Evolutionary conservation across 768 basidiomycete genomes (phyloP).

Genomic region (Boletus coccyginus): DNA sequence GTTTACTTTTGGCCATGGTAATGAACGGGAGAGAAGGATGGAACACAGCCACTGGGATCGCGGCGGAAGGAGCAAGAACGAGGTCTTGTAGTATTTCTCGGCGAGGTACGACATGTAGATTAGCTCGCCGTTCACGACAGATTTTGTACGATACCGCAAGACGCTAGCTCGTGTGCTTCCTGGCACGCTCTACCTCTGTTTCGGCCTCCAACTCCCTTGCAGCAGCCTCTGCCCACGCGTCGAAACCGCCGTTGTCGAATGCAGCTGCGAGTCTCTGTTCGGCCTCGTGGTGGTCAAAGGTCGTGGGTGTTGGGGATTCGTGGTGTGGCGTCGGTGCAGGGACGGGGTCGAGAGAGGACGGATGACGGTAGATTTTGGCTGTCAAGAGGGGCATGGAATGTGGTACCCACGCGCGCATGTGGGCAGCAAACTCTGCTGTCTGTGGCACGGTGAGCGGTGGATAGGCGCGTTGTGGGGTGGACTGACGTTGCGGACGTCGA

Average conservation of each 20-base stretch:
- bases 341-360: constrained; percentile 16
- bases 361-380: constrained; percentile 49
- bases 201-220: constrained; percentile 58
- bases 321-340: neutral
- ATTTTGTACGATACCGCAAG: too few relatives aligned
- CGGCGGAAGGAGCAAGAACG: too few relatives aligned
- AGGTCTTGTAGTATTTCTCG: too few relatives aligned
- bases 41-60: constrained; percentile 1
- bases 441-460: constrained; percentile 19
- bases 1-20: constrained; percentile 22
- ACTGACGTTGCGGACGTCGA: constrained; percentile 54
- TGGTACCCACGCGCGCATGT: constrained; percentile 50
- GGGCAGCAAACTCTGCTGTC: constrained; percentile 57
- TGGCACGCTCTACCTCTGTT: constrained; percentile 44
- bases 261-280: constrained; percentile 52
- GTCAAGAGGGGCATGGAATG: constrained; percentile 46
- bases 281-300: constrained; percentile 36
- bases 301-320: neutral
- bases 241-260: constrained; percentile 56
- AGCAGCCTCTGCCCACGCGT: constrained; percentile 50
- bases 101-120: too few relatives aligned
- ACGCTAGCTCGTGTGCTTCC: neutral
- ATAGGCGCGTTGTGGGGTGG: neutral
- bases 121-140: too few relatives aligned
- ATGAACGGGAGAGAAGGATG: neutral